These are phyloP conservation scores for Phialophora macrospora DNA, from an alignment of 2,329 filamentous ascomycete species.

Conservation along the genomic window DNA sequence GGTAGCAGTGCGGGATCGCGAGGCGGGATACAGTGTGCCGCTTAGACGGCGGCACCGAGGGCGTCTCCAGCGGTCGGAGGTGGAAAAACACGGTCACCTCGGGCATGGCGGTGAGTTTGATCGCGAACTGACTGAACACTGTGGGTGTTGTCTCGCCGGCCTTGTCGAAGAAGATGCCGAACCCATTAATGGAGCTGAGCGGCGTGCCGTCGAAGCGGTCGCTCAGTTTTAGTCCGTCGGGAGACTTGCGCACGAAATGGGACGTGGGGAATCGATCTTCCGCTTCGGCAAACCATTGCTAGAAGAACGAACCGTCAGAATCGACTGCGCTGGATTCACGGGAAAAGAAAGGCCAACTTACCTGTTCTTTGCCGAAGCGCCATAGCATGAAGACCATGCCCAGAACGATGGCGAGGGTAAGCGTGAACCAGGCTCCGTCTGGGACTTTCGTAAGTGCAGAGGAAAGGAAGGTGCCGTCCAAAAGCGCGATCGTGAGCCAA, in stretches of 20 bases:
- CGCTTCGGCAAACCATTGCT: constrained; percentile 72
- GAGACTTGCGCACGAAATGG: constrained; percentile 39
- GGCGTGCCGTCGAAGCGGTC: constrained; percentile 46
- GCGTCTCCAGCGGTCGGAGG: constrained; percentile 66
- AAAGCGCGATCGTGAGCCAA: constrained; percentile 66
- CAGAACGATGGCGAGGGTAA: constrained; percentile 67
- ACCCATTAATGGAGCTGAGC: constrained; percentile 60
- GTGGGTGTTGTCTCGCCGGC: constrained; percentile 66
- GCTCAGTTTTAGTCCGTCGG: constrained; percentile 44
- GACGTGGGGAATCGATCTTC: constrained; percentile 62
- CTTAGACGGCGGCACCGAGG: constrained; percentile 59
- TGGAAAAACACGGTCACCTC: constrained; percentile 77
- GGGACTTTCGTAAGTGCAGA: constrained; percentile 74
- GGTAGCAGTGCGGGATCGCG: constrained; percentile 67
- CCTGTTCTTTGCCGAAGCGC: constrained; percentile 76
- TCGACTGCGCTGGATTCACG: not conserved
- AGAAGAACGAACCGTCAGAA: not conserved
- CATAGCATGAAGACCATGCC: constrained; percentile 72
- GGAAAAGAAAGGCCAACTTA: not conserved
- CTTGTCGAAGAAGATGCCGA: constrained; percentile 81
- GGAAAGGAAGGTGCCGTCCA: constrained; percentile 73
- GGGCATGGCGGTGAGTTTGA: constrained; percentile 70
- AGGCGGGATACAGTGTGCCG: constrained; percentile 54
- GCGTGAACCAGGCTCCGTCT: constrained; percentile 77
- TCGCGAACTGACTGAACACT: constrained; percentile 74